Conservation (phyloP, 148 eudicot genomes). For the Chenopodium suecicum region DNA sequence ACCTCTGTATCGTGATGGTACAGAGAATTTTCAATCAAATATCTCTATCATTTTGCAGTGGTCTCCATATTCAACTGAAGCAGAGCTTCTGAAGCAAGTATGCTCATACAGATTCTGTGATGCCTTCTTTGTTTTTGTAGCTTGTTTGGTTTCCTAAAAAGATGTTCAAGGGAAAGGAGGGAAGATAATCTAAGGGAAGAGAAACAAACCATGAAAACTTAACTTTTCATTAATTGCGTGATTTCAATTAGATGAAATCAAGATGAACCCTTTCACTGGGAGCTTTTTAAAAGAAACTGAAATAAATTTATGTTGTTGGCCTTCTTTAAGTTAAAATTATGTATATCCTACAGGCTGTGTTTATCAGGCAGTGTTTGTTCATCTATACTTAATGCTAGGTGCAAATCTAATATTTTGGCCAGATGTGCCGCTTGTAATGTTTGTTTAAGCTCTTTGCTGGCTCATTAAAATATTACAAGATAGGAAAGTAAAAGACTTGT, state of each 20-base stretch:
- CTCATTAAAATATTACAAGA: too few species aligned
- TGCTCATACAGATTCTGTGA: not conserved
- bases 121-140: not conserved
- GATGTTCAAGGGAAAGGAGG: not conserved
- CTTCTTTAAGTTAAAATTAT: not conserved
- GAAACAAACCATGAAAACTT: not conserved
- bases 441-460: too few species aligned
- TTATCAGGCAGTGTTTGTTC: too few species aligned
- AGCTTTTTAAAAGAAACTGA: too few species aligned
- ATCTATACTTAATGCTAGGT: too few species aligned
- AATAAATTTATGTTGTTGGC: not conserved
- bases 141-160: not conserved
- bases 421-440: too few species aligned
- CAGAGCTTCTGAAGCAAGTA: slow-evolving; percentile 76
- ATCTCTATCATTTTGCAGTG: slow-evolving; percentile 69
- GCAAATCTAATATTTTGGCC: too few species aligned
- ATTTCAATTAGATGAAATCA: not conserved
- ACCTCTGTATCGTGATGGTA: slow-evolving; percentile 33
- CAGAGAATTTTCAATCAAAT: slow-evolving; percentile 48
- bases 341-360: too few species aligned
- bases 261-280: not conserved
- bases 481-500: too few species aligned
- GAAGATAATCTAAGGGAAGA: not conserved
- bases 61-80: slow-evolving; percentile 80
- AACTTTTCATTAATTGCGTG: not conserved